Evolutionary conservation across 1,284 basidiomycete species (phyloP), one percentile per base, ranked within the genome.

Genomic region (Sporisorium exsertum): DNA sequence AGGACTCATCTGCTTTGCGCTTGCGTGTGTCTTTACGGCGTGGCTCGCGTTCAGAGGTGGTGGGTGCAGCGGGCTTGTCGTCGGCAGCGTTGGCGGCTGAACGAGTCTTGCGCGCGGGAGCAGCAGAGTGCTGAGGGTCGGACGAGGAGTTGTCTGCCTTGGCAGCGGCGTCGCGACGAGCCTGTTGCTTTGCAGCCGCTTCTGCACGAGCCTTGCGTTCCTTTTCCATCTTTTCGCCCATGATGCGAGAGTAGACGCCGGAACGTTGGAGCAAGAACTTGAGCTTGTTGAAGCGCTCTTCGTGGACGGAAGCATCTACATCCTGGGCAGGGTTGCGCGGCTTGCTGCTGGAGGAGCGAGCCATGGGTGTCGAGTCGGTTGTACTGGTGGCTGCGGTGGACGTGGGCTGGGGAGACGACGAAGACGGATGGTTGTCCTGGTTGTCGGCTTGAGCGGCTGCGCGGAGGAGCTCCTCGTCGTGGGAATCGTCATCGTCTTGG

Each of bases 401-500:
- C 1, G 52, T 35, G 52, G 54, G 46, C 10, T 43, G 40, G 37
- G 62, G 50, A 37, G 58, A 15, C 15, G 62, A 57, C 10, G 49
- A 29, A 10, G 42, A 24, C 18, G 32, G 24, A 27, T 58, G 33
- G 47, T 58, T 40, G 46, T 72, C 61, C 33, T 59, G 70, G 35
- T 68, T 55, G 24, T 76, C 72, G 22, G 64, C 68, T 20, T 71
- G 68, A 33, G 69, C 60, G 42, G 73, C 73, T 42, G 73, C 68
- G 29, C 65, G 64, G 20, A 76, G 62, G 29, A 72, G 73, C 87
- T 92, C 71, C 92, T 91, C 80, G 89, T 94, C 43, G 60, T 66
- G 64, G 27, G 56, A 57, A 22, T 70, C 67, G 37, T 71, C 64
- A 26, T 60, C 64, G 40, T 73, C 72, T 40, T 40, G 16, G 5